A percentile compares a stretch with the other conserved stretches of the same genome.
Evolutionary conservation across 1,284 basidiomycete genomes (phyloP).

Genomic region (Tilletia indica): DNA sequence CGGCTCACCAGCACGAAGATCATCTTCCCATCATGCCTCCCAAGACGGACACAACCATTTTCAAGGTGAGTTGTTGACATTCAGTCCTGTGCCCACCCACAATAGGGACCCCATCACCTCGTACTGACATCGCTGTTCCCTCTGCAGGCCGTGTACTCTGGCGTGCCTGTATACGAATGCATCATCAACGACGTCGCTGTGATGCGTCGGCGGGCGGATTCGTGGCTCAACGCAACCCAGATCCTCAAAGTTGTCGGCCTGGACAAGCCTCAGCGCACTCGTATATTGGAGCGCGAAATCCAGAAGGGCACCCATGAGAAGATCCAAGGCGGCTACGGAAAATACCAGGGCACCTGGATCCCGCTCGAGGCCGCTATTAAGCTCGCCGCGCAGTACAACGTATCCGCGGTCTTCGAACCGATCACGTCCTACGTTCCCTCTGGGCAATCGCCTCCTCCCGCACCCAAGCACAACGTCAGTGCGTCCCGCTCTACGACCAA

Average conservation of each 20-base stretch:
- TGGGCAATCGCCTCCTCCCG: constrained; percentile 83
- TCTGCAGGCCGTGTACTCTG: constrained; percentile 57
- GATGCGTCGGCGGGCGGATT: constrained; percentile 92
- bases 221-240: constrained; percentile 95
- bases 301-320: constrained; percentile 99
- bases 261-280: constrained; percentile 96
- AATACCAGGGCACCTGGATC: constrained; percentile 99
- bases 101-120: background rate
- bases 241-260: constrained; percentile 99
- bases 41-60: constrained; percentile 21
- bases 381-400: constrained; percentile 89
- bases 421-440: constrained; percentile 93
- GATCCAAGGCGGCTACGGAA: constrained; percentile 98
- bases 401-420: constrained; percentile 80
- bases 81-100: no score
- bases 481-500: constrained; percentile 42
- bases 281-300: constrained; percentile 94
- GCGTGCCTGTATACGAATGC: constrained; percentile 59
- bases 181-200: constrained; percentile 67
- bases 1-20: background rate
- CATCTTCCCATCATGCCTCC: constrained; percentile 10
- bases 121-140: background rate
- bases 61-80: constrained; percentile 19
- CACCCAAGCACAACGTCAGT: constrained; percentile 81
- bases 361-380: constrained; percentile 85